These are phyloP conservation scores for Populus ilicifolia DNA, from an alignment of 345 rosid genomes.

Conservation along the genomic window DNA sequence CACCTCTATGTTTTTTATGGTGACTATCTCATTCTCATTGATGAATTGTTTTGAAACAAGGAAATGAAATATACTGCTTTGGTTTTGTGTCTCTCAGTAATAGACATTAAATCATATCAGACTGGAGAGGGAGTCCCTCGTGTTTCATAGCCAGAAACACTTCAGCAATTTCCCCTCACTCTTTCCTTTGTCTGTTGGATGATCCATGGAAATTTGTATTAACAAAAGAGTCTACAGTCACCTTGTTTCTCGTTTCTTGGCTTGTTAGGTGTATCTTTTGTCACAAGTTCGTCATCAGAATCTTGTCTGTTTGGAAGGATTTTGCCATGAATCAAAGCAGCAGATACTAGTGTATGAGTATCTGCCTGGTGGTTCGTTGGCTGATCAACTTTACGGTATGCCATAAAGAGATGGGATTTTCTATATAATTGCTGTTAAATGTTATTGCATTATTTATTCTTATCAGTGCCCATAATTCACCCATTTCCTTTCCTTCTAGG, in stretches of 20 bases:
- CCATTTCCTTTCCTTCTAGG: slow-evolving; percentile 34
- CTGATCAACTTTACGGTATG: slow-evolving; percentile 78
- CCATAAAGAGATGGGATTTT: neutral
- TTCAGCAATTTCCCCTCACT: too few relatives aligned
- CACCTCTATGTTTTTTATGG: too few relatives aligned
- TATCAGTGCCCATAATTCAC: neutral
- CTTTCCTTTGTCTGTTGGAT: neutral
- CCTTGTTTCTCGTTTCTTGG: neutral
- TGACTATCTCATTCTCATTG: too few relatives aligned
- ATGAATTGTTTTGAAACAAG: too few relatives aligned
- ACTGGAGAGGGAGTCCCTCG: too few relatives aligned
- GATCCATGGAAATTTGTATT: neutral
- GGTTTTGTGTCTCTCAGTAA: too few relatives aligned
- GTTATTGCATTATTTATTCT: neutral
- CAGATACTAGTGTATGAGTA: slow-evolving; percentile 91
- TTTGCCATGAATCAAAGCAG: slow-evolving; percentile 72
- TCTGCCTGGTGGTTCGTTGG: slow-evolving; percentile 78
- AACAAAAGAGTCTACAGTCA: neutral
- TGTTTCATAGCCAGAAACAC: too few relatives aligned
- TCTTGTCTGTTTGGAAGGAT: slow-evolving; percentile 83
- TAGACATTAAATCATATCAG: too few relatives aligned
- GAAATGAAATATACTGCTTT: too few relatives aligned
- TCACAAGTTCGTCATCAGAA: slow-evolving; percentile 81
- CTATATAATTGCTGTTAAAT: neutral
- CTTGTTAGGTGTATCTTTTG: slow-evolving; percentile 60